Evolutionary conservation across 1,139 yeast genomes (phyloP).

Genomic region (Candida anutae): DNA sequence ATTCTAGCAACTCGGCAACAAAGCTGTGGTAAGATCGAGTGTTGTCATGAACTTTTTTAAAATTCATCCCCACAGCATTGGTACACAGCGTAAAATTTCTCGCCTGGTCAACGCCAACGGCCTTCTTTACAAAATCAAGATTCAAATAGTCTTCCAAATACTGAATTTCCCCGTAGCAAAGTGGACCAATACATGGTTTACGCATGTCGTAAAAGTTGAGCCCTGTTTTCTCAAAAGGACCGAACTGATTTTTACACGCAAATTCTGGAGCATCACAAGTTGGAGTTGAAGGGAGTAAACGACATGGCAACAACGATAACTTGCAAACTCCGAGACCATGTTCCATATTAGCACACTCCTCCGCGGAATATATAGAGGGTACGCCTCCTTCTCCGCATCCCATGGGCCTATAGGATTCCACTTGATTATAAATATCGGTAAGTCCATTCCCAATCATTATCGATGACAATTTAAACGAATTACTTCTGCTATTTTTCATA

Average conservation of each 20-base stretch:
- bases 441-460: conserved; percentile 80
- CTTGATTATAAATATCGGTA: conserved; percentile 68
- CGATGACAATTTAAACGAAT: conserved; percentile 60
- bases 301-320: too few relatives aligned
- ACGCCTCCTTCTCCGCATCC: conserved; percentile 81
- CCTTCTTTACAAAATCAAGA: conserved; percentile 48
- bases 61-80: conserved; percentile 47
- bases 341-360: conserved; percentile 49
- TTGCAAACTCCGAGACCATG: conserved; percentile 47
- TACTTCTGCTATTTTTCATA: conserved; percentile 52
- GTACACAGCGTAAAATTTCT: conserved; percentile 56
- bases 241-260: conserved; percentile 44
- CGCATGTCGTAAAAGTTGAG: conserved; percentile 67
- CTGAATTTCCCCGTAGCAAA: conserved; percentile 53
- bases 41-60: conserved; percentile 53
- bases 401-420: conserved; percentile 69
- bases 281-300: conserved; percentile 48
- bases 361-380: conserved; percentile 53
- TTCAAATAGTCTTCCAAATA: conserved; percentile 55
- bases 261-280: conserved; percentile 32
- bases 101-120: conserved; percentile 57
- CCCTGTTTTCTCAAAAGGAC: conserved; percentile 51
- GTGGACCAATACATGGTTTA: conserved; percentile 43
- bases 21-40: conserved; percentile 58
- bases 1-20: conserved; percentile 50